Evolutionary conservation across 1,284 basidiomycete species (phyloP), one percentile per base, ranked within the genome.

Genomic region (Apiotrichum veenhuisii): DNA sequence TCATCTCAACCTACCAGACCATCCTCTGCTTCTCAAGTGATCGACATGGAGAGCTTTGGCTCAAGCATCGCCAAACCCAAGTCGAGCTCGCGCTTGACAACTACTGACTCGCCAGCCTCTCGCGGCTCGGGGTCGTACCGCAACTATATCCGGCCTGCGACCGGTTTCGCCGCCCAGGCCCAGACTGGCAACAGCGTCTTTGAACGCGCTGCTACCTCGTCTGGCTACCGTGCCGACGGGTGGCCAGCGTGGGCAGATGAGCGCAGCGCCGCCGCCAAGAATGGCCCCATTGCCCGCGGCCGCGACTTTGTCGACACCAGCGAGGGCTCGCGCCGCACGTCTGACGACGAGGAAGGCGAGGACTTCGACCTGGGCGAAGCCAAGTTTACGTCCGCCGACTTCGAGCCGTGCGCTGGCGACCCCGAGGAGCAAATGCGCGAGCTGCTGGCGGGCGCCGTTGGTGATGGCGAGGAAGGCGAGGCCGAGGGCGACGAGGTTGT

Each of bases 401-500:
- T 62, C 37, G 62, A 63, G 37, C 49, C 58, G 23, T 58, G 54
- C 45, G 48, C 64, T 18, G 71, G 71, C 34, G 83, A 87, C 26
- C 78, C 80, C 3, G 79, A 83, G 37, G 78, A 80, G 27, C 83
- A 85, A 52, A 76, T 81, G 74, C 68, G 75, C 36, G 78, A 80
- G 52, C 68, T 81, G 10, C 64, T 80, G 14, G 72, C 74, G 18
- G 75, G 75, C 2, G 78, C 78, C 0, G 69, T 79, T 3, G 78
- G 78, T 8, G 77, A 76, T 27, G 72, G 72, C 4, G 71, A 74
- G 48, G 72, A 66, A 27, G 59, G 64, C 23, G 69, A 62, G 37
- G 81, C 85, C 53, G 81, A 82, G 7, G 73, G 72, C 5, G 84
- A 89, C 57, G 83, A 86, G 2, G 77, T 80, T 3, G 86, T 92